Base-by-base conservation (phyloP, 768 basidiomycete species). In the Saitozyma podzolica region DNA sequence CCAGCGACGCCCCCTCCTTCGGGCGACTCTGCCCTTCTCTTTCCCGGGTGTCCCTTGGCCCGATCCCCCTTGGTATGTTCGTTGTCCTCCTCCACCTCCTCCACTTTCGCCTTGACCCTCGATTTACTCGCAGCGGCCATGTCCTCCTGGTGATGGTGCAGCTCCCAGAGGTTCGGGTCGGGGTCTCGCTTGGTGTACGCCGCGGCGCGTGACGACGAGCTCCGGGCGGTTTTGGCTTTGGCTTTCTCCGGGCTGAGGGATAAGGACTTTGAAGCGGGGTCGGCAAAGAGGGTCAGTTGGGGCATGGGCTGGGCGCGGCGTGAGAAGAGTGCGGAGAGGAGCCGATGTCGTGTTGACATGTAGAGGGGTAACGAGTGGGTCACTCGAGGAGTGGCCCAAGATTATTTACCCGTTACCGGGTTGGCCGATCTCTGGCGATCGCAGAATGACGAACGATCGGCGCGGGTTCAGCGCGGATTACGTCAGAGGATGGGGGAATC, bases 1-100 rank as follows among this genome's bases (percentile, higher is more conserved):
- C 72, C 72, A 20, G 77, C 73, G 0, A 73, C 75, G 50, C 76
- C 76, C 14, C 77, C 77, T 11, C 75, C 77, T 52, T 70, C 67
- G 2, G 72, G 70, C 29, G 11, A 47, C 54, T 48, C 70, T 54
- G 29, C 59, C 55, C 40, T 72, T 50, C 54, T 70, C 65, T 47
- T n/a, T 67, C 42, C 64, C 64, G 13, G 45, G 41, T 68, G 66
- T 16, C 73, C 76, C 47, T 68, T 73, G 43, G 54, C 51, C 40
- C 64, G 59, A 51, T 62, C 59, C 14, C 13, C 9, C n/a, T 57
- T 47, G 0, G n/a, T 48, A 17, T 64, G 16, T 2, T 53, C 20
- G 19, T 49, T 52, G 19, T 50, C 49, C 16, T 42, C 49, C 47
- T 51, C 59, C 48, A 60, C 41, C 37, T 39, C 47, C 49, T 59